These are phyloP conservation scores for Colletotrichum graminicola DNA, from an alignment of 2,329 filamentous ascomycete species.

Conservation along the genomic window DNA sequence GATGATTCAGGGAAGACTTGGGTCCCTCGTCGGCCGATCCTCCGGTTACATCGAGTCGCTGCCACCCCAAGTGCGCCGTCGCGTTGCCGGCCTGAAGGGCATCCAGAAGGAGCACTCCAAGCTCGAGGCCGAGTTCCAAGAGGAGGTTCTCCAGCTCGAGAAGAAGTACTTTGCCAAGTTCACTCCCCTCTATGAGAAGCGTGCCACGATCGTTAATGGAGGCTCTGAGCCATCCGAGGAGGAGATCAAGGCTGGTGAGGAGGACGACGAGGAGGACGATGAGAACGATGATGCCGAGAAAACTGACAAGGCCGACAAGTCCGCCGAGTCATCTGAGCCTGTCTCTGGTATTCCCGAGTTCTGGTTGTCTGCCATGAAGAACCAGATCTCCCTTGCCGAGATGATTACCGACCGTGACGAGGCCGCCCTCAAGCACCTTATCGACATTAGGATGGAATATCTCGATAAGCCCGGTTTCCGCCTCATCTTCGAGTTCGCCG, in stretches of 20 bases:
- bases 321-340: conserved; percentile 62
- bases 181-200: conserved; percentile 96
- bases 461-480: conserved; percentile 98
- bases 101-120: conserved; percentile 99
- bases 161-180: conserved; percentile 99
- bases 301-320: conserved; percentile 67
- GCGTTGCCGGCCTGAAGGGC: conserved; percentile 94
- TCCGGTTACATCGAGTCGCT: conserved; percentile 99
- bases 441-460: conserved; percentile 98
- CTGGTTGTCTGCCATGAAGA: conserved; percentile 99
- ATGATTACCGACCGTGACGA: conserved; percentile 99
- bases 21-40: conserved; percentile 90
- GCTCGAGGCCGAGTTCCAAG: conserved; percentile 97
- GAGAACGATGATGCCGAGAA: conserved; percentile 68
- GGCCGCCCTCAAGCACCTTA: conserved; percentile 88
- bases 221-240: conserved; percentile 85
- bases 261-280: conserved; percentile 79
- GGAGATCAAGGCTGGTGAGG: conserved; percentile 88
- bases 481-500: conserved; percentile 95
- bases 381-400: conserved; percentile 95
- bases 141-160: conserved; percentile 97
- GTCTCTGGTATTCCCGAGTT: conserved; percentile 94
- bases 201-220: conserved; percentile 93
- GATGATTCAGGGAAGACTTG: conserved; percentile 98
- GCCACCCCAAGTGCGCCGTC: conserved; percentile 87